Evolutionary conservation across 495 filamentous ascomycete species (phyloP).

Genomic region (Trichodelitschia bisporula): DNA sequence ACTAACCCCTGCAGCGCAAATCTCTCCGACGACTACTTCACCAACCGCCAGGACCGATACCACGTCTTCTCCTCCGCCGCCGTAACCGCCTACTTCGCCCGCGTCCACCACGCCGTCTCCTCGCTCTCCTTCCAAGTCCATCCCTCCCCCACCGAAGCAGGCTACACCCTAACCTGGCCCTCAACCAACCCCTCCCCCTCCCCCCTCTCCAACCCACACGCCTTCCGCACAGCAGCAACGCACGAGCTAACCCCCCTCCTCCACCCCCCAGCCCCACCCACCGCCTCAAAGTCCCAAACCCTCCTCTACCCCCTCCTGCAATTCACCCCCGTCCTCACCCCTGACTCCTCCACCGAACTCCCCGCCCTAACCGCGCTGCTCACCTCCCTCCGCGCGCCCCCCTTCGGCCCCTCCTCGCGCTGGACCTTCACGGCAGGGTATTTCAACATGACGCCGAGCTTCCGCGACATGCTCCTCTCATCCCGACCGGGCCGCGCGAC

Average conservation of each 20-base stretch:
- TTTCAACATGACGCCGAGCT: slow-evolving; percentile 76
- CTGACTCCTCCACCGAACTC: slow-evolving; percentile 69
- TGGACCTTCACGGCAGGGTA: slow-evolving; percentile 98
- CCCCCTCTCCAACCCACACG: slow-evolving; percentile 40
- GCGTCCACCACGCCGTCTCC: slow-evolving; percentile 51
- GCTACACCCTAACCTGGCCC: slow-evolving; percentile 63
- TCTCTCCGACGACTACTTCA: slow-evolving; percentile 85
- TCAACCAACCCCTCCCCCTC: slow-evolving; percentile 40
- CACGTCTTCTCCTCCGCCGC: slow-evolving; percentile 63
- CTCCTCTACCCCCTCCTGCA: slow-evolving; percentile 68
- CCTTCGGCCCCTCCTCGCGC: slow-evolving; percentile 29
- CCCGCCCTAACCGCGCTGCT: slow-evolving; percentile 55
- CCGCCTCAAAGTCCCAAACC: slow-evolving; percentile 26
- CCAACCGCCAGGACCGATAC: slow-evolving; percentile 82
- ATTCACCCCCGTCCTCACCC: slow-evolving; percentile 57
- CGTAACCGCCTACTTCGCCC: slow-evolving; percentile 60
- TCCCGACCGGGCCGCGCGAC: slow-evolving; percentile 44
- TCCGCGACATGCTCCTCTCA: slow-evolving; percentile 52
- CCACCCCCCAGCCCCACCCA: slow-evolving; percentile 11
- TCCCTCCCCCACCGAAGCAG: slow-evolving; percentile 27
- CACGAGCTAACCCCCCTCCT: slow-evolving; percentile 15
- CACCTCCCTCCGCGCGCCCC: slow-evolving; percentile 20
- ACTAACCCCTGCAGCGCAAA: slow-evolving; percentile 36
- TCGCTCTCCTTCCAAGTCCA: slow-evolving; percentile 59
- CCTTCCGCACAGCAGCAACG: slow-evolving; percentile 3